Percentiles rank a stretch among this genome's conserved stretches.
Conservation (phyloP, 2,329 filamentous ascomycete species). For the Pseudopithomyces maydicus region DNA sequence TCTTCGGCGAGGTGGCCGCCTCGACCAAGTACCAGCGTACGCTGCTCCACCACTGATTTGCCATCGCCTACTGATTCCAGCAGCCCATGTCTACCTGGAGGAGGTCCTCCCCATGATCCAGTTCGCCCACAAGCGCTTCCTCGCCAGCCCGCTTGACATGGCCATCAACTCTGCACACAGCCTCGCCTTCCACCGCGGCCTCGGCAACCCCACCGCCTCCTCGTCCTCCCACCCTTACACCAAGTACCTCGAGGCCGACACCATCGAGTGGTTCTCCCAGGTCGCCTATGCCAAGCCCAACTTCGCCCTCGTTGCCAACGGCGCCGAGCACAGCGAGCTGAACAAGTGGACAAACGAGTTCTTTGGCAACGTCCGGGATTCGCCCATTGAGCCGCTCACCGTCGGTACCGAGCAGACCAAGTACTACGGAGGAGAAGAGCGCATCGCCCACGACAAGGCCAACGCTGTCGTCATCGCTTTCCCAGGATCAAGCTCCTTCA, state of each 20-base stretch:
- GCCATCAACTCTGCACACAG: slow-evolving; percentile 86
- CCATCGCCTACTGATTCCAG: slow-evolving; percentile 13
- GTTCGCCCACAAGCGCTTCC: slow-evolving; percentile 75
- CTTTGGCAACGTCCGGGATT: slow-evolving; percentile 73
- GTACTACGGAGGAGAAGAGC: slow-evolving; percentile 96
- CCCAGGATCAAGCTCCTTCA: slow-evolving; percentile 81
- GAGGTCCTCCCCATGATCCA: slow-evolving; percentile 79
- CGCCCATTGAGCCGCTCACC: slow-evolving; percentile 48
- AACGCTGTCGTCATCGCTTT: slow-evolving; percentile 91
- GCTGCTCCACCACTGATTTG: slow-evolving; percentile 20
- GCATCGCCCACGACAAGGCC: slow-evolving; percentile 74
- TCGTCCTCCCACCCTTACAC: slow-evolving; percentile 72
- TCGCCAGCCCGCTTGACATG: slow-evolving; percentile 66
- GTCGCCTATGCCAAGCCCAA: slow-evolving; percentile 87
- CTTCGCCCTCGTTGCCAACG: slow-evolving; percentile 89
- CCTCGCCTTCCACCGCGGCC: slow-evolving; percentile 89
- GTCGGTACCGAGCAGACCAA: slow-evolving; percentile 71
- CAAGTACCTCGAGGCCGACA: slow-evolving; percentile 79
- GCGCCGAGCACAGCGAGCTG: slow-evolving; percentile 75
- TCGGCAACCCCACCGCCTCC: slow-evolving; percentile 79
- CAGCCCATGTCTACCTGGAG: slow-evolving; percentile 90
- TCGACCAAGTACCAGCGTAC: slow-evolving; percentile 81
- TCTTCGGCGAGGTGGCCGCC: slow-evolving; percentile 88
- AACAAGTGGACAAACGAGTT: slow-evolving; percentile 92
- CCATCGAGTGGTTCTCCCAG: slow-evolving; percentile 75